A percentile compares a stretch with the other conserved stretches of the same genome.
phyloP scores from a whole-genome alignment of 805 yeast species.

The Hanseniaspora mollemarum region DNA sequence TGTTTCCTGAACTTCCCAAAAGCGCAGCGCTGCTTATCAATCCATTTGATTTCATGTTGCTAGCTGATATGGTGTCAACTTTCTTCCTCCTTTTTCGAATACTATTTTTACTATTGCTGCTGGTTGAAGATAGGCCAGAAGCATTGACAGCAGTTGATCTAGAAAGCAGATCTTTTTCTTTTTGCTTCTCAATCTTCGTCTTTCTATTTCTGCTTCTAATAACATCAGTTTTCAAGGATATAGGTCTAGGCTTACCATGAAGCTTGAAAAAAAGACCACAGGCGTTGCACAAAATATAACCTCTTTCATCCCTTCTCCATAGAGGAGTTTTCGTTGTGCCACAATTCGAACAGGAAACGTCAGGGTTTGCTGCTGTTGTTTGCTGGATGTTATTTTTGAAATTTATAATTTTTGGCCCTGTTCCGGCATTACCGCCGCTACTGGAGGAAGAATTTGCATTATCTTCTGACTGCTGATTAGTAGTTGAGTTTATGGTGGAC shows the following conservation, averaged over 20 bases:
- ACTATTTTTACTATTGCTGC: neutral
- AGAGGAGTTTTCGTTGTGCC: constrained; percentile 86
- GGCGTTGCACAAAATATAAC: constrained; percentile 85
- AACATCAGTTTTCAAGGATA: constrained; percentile 79
- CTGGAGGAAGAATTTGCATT: neutral
- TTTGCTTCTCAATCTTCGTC: constrained; percentile 23
- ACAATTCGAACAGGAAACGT: constrained; percentile 79
- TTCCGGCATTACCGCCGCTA: neutral
- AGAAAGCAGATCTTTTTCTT: neutral
- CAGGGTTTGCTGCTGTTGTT: constrained; percentile 17
- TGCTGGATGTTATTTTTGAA: constrained; percentile 1
- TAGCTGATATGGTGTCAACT: neutral
- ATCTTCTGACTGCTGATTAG: neutral
- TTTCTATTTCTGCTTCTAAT: constrained; percentile 84
- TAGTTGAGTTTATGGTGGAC: neutral
- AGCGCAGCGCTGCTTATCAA: constrained; percentile 4
- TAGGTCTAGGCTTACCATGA: constrained; percentile 89
- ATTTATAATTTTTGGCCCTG: constrained; percentile 2
- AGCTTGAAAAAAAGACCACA: constrained; percentile 81
- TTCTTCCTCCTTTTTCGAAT: neutral
- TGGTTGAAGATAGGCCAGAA: neutral
- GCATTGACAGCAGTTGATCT: neutral
- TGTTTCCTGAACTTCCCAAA: constrained; percentile 2
- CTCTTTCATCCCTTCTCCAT: constrained; percentile 90
- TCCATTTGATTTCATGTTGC: constrained; percentile 4